Base-by-base conservation (phyloP, 129 eudicot species). In the Centella asiatica region DNA sequence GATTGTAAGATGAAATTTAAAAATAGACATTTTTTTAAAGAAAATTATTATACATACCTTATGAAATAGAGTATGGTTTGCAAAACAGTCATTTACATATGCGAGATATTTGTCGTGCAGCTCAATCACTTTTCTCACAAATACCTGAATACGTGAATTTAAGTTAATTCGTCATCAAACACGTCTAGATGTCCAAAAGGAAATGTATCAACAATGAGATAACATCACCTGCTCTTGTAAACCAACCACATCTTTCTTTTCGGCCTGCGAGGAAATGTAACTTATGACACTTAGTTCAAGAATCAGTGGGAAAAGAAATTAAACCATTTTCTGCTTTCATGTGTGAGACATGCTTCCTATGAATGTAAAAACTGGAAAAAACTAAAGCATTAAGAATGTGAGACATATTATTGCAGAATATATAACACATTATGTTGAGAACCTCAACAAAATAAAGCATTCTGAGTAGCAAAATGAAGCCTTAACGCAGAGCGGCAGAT, bases 81-180 rank as follows among this genome's bases (percentile, higher is more conserved):
- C 26, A 48, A 81, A 81, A 57, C 80, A 81, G 32, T 77, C 76
- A 36, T 71, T 77, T 20, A 81, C 80, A 28, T 77, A 77, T 13
- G 80, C 55, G 56, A 77, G 54, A 42, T 68, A 80, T 42, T 80
- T 80, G 65, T 76, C 79, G 42, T 76, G 80, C 20, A 77, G 45
- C 40, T 77, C 83, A 39, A 74, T 74, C 37, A 77, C 80, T 61
- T 81, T 74, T n/a, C 78, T 63, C 55, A 77, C 83, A 60, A 70
- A 81, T 26, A 65, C 74, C 73, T 81, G 78, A 19, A 64, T 13
- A 23, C 37, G 33, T 28, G 4, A 8, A 60, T 19, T 9, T 14
- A 58, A 19, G 55, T 52, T 10, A 65, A 8, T 44, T 39, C 18
- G 19, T 28, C 32, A 51, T 11, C 17, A 11, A 18, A 25, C 7